phyloP scores from a whole-genome alignment of 192 early-diverging fungal species.

The Coemansia aciculifera region DNA sequence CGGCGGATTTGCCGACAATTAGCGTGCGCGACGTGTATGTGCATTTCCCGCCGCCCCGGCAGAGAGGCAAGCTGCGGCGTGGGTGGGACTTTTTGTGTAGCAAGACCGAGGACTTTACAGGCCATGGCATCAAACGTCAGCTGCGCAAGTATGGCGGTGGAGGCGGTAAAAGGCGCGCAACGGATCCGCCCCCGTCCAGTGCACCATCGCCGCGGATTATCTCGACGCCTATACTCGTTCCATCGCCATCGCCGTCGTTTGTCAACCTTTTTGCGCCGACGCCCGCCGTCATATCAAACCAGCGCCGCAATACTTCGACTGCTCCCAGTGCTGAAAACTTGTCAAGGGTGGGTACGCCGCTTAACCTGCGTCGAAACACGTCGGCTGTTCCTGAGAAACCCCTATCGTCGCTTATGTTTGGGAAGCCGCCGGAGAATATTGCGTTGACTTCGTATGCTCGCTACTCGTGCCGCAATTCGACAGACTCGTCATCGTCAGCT shows the following conservation, averaged over 20 bases:
- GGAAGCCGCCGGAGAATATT: constrained; percentile 19
- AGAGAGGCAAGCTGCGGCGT: constrained; percentile 42
- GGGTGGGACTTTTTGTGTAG: constrained; percentile 54
- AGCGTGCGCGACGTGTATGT: constrained; percentile 54
- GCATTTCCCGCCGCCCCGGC: constrained; percentile 37
- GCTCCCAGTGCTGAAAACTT: neutral
- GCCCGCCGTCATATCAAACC: neutral
- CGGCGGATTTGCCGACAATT: constrained; percentile 42
- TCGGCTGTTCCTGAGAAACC: constrained; percentile 3
- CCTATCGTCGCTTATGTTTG: neutral
- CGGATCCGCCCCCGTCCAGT: constrained; percentile 16
- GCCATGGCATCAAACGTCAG: constrained; percentile 49
- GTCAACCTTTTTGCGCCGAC: constrained; percentile 20
- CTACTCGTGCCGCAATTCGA: constrained; percentile 29
- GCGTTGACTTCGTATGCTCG: constrained; percentile 20
- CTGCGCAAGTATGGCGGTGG: constrained; percentile 50
- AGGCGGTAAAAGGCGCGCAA: constrained; percentile 48
- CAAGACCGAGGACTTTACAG: constrained; percentile 54
- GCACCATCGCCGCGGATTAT: constrained; percentile 11
- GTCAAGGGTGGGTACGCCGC: neutral
- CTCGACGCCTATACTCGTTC: constrained; percentile 26
- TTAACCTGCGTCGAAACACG: neutral
- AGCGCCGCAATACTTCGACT: constrained; percentile 8
- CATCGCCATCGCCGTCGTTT: constrained; percentile 36
- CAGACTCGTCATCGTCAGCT: constrained; percentile 17